Conservation (phyloP, 2,329 filamentous ascomycete genomes). For the Pseudogymnoascus sp. region DNA sequence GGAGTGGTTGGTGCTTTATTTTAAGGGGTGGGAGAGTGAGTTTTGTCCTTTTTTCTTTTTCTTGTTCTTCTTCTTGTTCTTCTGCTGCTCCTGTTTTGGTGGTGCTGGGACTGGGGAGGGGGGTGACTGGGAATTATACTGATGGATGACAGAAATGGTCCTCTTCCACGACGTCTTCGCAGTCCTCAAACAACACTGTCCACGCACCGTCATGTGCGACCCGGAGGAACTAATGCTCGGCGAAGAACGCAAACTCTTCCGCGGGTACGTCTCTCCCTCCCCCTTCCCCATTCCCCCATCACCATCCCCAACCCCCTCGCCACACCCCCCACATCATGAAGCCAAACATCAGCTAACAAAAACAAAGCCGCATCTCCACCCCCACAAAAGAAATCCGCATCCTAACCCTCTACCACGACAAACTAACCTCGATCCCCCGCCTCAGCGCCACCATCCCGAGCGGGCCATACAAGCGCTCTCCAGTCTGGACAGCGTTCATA, state of each 20-base stretch:
- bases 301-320: no score
- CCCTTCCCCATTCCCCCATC: not conserved
- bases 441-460: constrained; percentile 48
- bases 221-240: constrained; percentile 39
- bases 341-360: no score
- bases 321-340: no score
- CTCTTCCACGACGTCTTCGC: constrained; percentile 51
- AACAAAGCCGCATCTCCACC: not conserved
- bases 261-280: constrained; percentile 38
- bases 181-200: constrained; percentile 44
- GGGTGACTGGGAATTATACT: no score
- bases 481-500: constrained; percentile 54
- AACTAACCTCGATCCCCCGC: constrained; percentile 38
- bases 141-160: constrained; percentile 41
- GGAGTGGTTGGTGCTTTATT: constrained; percentile 46
- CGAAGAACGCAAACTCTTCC: constrained; percentile 44
- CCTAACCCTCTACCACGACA: constrained; percentile 46
- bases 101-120: no score
- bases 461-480: constrained; percentile 45
- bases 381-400: constrained; percentile 35
- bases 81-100: not conserved
- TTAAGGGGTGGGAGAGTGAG: constrained; percentile 53
- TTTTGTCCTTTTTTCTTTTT: constrained; percentile 9
- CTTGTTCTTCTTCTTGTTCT: no score
- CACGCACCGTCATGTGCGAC: constrained; percentile 35